A percentile compares a stretch with the other conserved stretches of the same genome.
Conservation (phyloP, 192 early-diverging fungal species). For the Coemansia sp. region DNA sequence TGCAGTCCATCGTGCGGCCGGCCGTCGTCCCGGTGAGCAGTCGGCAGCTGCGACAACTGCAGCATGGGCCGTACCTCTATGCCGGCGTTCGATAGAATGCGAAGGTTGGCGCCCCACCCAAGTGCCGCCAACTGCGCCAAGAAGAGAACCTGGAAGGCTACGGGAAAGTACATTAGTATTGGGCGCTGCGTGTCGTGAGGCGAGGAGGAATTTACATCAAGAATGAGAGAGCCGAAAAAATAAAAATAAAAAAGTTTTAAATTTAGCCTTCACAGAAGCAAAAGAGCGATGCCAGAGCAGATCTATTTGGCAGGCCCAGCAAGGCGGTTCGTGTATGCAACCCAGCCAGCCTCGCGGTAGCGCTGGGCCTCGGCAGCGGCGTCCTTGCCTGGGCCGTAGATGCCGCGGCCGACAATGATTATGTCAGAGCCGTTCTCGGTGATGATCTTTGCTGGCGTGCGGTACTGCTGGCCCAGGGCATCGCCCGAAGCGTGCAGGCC, state of each 20-base stretch:
- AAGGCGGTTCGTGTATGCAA: conserved; percentile 76
- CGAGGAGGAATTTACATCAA: neutral
- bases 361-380: conserved; percentile 72
- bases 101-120: conserved; percentile 51
- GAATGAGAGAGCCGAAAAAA: neutral
- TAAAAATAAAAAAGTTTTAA: neutral
- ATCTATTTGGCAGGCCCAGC: neutral
- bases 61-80: conserved; percentile 37
- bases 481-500: conserved; percentile 83
- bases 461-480: conserved; percentile 94
- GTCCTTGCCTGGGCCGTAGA: conserved; percentile 87
- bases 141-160: conserved; percentile 48
- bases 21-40: neutral
- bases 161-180: conserved; percentile 37
- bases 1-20: conserved; percentile 12
- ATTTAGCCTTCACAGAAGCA: too few relatives aligned
- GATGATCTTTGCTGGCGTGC: conserved; percentile 88
- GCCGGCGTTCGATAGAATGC: conserved; percentile 30
- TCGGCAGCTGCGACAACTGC: conserved; percentile 29
- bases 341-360: conserved; percentile 96
- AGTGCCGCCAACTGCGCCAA: conserved; percentile 38
- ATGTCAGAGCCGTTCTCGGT: conserved; percentile 86
- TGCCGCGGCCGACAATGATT: conserved; percentile 98
- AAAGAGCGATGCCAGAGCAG: neutral
- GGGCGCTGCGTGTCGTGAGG: neutral